A percentile compares a stretch with the other conserved stretches of the same genome.
These are phyloP conservation scores for Leptoxyphium fumago DNA, from an alignment of 2,329 filamentous ascomycete genomes.

Conservation along the genomic window DNA sequence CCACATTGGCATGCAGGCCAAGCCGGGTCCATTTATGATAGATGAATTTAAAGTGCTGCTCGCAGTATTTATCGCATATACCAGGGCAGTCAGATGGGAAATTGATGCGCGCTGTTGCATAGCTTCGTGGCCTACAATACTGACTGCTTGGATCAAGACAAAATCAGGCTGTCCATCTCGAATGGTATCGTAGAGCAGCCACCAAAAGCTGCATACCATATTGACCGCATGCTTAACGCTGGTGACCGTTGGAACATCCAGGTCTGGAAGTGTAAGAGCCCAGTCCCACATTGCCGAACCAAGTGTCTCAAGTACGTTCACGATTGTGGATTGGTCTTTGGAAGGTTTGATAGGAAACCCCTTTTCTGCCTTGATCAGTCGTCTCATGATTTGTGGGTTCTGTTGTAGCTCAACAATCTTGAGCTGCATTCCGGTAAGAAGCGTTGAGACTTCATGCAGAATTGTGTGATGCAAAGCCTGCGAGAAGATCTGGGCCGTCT, in stretches of 20 bases:
- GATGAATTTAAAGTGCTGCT: not conserved
- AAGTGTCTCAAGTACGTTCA: not conserved
- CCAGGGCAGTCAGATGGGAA: not conserved
- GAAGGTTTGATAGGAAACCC: not conserved
- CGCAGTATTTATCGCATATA: not conserved
- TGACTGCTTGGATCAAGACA: slow-evolving; percentile 4
- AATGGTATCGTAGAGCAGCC: not conserved
- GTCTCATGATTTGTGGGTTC: not conserved
- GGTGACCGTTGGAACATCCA: not conserved
- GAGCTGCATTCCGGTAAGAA: slow-evolving; percentile 5
- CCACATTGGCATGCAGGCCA: slow-evolving; percentile 31
- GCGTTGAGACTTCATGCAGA: slow-evolving; percentile 5
- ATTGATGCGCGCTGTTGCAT: not conserved
- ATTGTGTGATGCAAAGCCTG: slow-evolving; percentile 2
- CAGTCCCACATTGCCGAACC: not conserved
- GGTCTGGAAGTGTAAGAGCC: not conserved
- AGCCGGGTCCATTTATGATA: slow-evolving; percentile 4
- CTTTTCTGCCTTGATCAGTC: not conserved
- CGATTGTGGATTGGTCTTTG: not conserved
- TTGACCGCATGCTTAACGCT: not conserved
- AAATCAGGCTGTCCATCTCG: not conserved
- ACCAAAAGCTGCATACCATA: not conserved
- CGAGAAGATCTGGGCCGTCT: slow-evolving; percentile 2
- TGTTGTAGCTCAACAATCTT: slow-evolving; percentile 1
- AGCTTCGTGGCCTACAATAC: not conserved